Evolutionary conservation across 2,329 filamentous ascomycete species (phyloP).

Genomic region (Phaeosphaeria sp.): DNA sequence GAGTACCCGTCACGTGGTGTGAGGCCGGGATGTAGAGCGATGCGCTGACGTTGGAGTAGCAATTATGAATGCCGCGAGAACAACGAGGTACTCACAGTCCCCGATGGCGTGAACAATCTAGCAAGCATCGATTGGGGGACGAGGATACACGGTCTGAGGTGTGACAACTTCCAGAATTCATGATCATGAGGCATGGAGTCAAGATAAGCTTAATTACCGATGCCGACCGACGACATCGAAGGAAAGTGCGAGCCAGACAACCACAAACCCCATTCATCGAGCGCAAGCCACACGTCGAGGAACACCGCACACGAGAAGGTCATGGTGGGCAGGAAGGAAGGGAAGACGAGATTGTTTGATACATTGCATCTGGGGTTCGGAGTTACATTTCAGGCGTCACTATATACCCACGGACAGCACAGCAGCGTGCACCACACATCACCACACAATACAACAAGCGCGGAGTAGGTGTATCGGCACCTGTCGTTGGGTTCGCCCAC

Average conservation of each 20-base stretch:
- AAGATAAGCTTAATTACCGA: neutral
- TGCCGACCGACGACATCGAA: neutral
- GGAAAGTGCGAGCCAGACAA: neutral
- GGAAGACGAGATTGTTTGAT: neutral
- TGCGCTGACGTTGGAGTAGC: constrained; percentile 22
- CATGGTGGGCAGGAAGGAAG: neutral
- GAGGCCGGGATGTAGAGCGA: neutral
- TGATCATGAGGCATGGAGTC: neutral
- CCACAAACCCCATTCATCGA: too few relatives aligned
- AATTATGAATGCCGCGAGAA: constrained; percentile 39
- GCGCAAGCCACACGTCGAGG: neutral
- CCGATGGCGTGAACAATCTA: constrained; percentile 43
- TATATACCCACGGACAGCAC: neutral
- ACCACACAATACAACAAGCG: neutral
- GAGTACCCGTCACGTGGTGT: constrained; percentile 10
- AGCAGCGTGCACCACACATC: neutral
- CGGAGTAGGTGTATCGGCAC: neutral
- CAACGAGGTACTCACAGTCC: constrained; percentile 27
- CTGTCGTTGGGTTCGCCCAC: neutral
- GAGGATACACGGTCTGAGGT: constrained; percentile 36
- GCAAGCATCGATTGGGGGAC: constrained; percentile 36
- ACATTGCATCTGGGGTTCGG: neutral
- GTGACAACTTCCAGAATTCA: constrained; percentile 22
- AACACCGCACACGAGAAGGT: neutral
- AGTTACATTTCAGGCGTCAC: neutral